Evolutionary conservation across 306 rosid genomes (phyloP), one percentile per base, ranked within the genome.

Genomic region (Dryas alaskensis): DNA sequence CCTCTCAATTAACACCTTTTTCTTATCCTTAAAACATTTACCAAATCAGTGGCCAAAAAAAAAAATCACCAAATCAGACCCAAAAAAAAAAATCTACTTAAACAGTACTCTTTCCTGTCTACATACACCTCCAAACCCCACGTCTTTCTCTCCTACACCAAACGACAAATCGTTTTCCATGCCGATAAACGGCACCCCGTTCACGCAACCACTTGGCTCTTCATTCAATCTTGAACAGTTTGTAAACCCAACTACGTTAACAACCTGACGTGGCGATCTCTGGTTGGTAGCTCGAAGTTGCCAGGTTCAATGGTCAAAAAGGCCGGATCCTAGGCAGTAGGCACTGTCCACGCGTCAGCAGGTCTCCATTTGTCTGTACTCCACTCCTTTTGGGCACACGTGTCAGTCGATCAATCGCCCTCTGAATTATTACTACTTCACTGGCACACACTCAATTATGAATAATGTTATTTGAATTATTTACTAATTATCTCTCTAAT

Each of bases 321-420:
- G 83, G 75, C 40, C 46, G 82, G 79, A 91, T 89, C 89, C 82
- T 45, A 79, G 58, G 75, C 67, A 22, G 22, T 22, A 22, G 22
- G 22, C 37, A 82, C 90, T 85, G 89, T 75, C 78, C 79, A 91
- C 74, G 80, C 86, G 86, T 84, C 86, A 78, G 87, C 88, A 71
- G 25, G 50, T 52, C 82, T 78, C 74, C 70, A 68, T 83, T 67
- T 79, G 45, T 79, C 86, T 84, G 85, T 79, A 73, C 67, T 79
- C 86, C 87, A 81, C 81, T 85, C 46, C 17, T 25, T 13, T 49
- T 48, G 0, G 55, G 37, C 61, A 45, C 88, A 86, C 87, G 84
- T 79, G 86, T 83, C 76, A 0, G 0, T 0, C 31, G 5, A 0
- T 65, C 1, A 83, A 78, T 82, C 6, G 84, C 2, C 0, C 55